Evolutionary conservation across 2,329 filamentous ascomycete species (phyloP).

Genomic region (Boeremia lycopersici): DNA sequence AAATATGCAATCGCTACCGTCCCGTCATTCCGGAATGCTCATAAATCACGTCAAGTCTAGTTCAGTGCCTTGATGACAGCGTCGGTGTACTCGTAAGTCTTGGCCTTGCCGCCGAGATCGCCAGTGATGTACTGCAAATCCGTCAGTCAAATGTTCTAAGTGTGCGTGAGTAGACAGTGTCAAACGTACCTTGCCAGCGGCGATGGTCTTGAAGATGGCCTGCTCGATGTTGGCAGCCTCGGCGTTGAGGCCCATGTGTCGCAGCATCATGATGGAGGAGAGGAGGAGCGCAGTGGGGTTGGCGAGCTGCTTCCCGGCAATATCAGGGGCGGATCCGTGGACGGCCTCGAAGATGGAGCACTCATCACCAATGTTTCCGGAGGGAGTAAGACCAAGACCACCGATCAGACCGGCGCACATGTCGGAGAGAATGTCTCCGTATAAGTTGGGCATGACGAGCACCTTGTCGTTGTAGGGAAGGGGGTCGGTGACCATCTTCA

Average conservation of each 20-base stretch:
- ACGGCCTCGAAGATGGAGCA: slow-evolving; percentile 99
- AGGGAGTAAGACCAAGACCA: slow-evolving; percentile 94
- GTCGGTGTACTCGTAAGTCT: slow-evolving; percentile 90
- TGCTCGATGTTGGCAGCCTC: slow-evolving; percentile 89
- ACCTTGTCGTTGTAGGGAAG: slow-evolving; percentile 99
- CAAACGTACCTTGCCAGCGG: slow-evolving; percentile 81
- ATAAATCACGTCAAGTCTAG: slow-evolving; percentile 38
- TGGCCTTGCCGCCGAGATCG: slow-evolving; percentile 93
- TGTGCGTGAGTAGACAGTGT: too few relatives aligned
- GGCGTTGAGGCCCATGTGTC: slow-evolving; percentile 90
- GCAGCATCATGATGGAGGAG: slow-evolving; percentile 98
- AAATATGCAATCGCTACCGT: slow-evolving; percentile 44
- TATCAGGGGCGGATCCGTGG: slow-evolving; percentile 95
- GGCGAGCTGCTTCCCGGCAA: slow-evolving; percentile 92
- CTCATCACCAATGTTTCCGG: slow-evolving; percentile 98
- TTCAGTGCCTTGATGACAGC: slow-evolving; percentile 79
- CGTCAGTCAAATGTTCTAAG: slow-evolving; percentile 18
- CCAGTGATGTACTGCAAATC: slow-evolving; percentile 74
- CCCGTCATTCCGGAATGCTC: slow-evolving; percentile 31
- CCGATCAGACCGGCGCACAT: slow-evolving; percentile 99
- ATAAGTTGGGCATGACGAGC: slow-evolving; percentile 95
- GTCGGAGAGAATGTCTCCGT: slow-evolving; percentile 98
- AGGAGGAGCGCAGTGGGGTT: slow-evolving; percentile 97
- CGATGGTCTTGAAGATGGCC: slow-evolving; percentile 92
- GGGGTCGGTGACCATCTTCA: slow-evolving; percentile 98